Evolutionary conservation across 208 protist genomes (phyloP).

Genomic region (Wallacemonas sp.): DNA sequence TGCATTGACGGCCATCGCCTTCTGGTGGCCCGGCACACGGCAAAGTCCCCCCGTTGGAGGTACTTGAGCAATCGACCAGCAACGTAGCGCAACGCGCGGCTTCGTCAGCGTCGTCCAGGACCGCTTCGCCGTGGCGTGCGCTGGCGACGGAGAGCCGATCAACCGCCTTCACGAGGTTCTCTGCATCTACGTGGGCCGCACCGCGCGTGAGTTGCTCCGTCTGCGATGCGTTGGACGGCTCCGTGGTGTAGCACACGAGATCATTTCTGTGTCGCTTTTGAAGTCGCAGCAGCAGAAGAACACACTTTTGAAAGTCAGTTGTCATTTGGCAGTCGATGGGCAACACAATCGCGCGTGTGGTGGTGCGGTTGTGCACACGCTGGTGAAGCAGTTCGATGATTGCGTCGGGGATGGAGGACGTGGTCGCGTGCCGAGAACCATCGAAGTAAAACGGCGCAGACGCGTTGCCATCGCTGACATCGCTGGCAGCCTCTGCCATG

Average conservation of each 20-base stretch:
- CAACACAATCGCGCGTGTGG: slow-evolving; percentile 29
- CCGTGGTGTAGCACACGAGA: slow-evolving; percentile 1
- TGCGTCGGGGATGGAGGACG: neutral
- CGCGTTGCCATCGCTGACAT: neutral
- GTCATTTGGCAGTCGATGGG: slow-evolving; percentile 71
- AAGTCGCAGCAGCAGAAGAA: slow-evolving; percentile 48
- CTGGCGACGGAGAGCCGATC: neutral
- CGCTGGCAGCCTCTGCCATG: too few species aligned
- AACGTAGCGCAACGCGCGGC: neutral
- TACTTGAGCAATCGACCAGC: neutral
- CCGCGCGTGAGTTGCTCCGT: neutral
- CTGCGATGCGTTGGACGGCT: neutral
- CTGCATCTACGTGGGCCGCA: neutral
- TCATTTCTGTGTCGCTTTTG: slow-evolving; percentile 18
- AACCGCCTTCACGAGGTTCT: neutral
- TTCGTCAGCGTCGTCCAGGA: neutral
- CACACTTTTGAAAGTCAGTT: slow-evolving; percentile 79
- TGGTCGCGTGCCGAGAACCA: neutral
- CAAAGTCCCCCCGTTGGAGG: neutral
- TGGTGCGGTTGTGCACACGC: neutral
- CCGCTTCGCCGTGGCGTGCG: neutral
- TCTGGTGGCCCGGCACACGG: neutral
- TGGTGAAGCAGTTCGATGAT: neutral
- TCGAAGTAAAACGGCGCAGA: neutral
- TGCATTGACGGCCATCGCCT: too few species aligned